These are phyloP conservation scores for Paspalum vaginatum DNA, from an alignment of 176 grass and related monocot genomes.

Conservation along the genomic window DNA sequence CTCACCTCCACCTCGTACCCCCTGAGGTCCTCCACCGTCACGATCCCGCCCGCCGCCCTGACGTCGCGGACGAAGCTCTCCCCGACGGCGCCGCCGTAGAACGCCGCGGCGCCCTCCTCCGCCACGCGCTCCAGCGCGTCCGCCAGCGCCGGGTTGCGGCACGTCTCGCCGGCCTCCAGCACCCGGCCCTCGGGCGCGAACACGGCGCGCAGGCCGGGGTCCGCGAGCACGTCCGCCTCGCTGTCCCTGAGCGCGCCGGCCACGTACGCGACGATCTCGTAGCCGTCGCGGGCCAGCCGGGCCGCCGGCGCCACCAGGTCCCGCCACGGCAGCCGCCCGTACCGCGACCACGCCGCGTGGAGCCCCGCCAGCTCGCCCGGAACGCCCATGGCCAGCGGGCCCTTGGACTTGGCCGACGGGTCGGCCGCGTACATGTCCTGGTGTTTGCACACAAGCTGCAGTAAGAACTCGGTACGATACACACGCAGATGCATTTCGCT, in stretches of 20 bases:
- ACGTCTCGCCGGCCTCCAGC: slow-evolving; percentile 60
- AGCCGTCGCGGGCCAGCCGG: slow-evolving; percentile 70
- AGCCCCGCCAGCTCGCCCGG: slow-evolving; percentile 89
- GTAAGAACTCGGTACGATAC: too few species aligned
- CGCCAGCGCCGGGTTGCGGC: slow-evolving; percentile 74
- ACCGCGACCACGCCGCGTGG: slow-evolving; percentile 67
- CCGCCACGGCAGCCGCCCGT: slow-evolving; percentile 70
- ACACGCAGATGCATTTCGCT: too few species aligned
- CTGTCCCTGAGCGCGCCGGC: slow-evolving; percentile 40
- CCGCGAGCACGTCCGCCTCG: slow-evolving; percentile 51
- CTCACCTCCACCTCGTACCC: slow-evolving; percentile 56
- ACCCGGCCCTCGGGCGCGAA: slow-evolving; percentile 61
- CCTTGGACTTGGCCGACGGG: slow-evolving; percentile 54
- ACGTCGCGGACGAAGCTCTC: slow-evolving; percentile 58
- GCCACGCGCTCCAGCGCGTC: slow-evolving; percentile 59
- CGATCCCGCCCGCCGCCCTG: slow-evolving; percentile 54
- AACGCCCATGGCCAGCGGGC: slow-evolving; percentile 76
- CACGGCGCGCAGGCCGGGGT: slow-evolving; percentile 74
- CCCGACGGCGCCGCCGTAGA: slow-evolving; percentile 72
- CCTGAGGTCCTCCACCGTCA: slow-evolving; percentile 61
- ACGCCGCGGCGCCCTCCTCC: slow-evolving; percentile 45
- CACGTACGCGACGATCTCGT: slow-evolving; percentile 47
- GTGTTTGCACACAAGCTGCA: not conserved
- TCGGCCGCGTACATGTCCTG: slow-evolving; percentile 83
- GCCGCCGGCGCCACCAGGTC: slow-evolving; percentile 75